Evolutionary conservation across 2,329 filamentous ascomycete genomes (phyloP), one percentile per base, ranked within the genome.

Genomic region (Drechslera avenae): DNA sequence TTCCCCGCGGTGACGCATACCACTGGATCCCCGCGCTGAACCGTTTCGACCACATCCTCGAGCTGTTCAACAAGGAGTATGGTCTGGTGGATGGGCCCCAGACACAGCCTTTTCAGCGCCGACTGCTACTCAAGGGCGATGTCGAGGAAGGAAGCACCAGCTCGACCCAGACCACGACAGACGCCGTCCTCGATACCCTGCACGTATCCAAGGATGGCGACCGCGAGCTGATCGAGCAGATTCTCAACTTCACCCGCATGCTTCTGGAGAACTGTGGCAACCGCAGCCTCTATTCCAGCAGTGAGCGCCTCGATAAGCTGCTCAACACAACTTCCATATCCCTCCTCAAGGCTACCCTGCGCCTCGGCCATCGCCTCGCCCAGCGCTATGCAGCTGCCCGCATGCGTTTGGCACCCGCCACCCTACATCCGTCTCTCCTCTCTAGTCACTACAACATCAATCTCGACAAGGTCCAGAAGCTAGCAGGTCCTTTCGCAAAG

Each of bases 1-100:
- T 97, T 68, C 93, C 93, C 32, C 86, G 93, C 72, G 95, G 94
- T 54, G 94, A 99, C 73, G 80, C 97, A 23, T 97, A 97, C 72
- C 93, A 99, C 79, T 99, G 95, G 95, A 97, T 99, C 61, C 87
- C 90, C 21, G 83, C 96, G 18, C 78, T 99, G 53, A 96, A 99
- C 74, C 87, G 91, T 50, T 97, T 99, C 74, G 94, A 99, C 75
- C 85, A 84, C 67, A 86, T 97, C 58, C 79, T 99, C 33, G 90
- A 96, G 64, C 80, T 85, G 32, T 91, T 96, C 72, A 91, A 87
- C 73, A 81, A 84, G 49, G 86, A 85, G 59, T 99, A 99, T 76
- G 85, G 85, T 55, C 80, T 99, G 48, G 84, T 85, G 54, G 83
- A 88, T 51, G 91, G 90, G 0, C 91, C 91, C 2, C 95, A 99